phyloP scores from a whole-genome alignment of 2,329 filamentous ascomycete species.

The Alternaria gaisen region DNA sequence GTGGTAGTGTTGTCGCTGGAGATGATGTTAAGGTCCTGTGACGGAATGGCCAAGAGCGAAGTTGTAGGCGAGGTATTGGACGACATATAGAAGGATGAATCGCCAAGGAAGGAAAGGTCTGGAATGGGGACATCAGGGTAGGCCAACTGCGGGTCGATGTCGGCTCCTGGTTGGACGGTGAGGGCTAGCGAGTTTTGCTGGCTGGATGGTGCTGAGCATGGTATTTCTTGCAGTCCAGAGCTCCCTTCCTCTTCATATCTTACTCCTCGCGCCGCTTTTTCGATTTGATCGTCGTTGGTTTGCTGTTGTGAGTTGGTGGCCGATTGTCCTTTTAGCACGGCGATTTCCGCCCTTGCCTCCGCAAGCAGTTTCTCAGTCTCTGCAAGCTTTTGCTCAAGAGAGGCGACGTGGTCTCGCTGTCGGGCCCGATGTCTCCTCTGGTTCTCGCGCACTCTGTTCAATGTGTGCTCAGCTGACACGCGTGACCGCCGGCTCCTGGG shows the following conservation, averaged over 20 bases:
- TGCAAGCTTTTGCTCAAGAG: slow-evolving; percentile 49
- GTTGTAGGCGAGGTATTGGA: not conserved
- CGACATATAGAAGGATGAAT: not conserved
- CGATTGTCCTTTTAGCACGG: slow-evolving; percentile 26
- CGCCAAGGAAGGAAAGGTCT: slow-evolving; percentile 23
- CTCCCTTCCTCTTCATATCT: not conserved
- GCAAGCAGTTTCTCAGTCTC: slow-evolving; percentile 40
- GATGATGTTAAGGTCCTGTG: not conserved
- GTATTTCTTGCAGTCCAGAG: not conserved
- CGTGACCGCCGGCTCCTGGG: slow-evolving; percentile 26
- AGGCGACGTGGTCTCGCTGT: slow-evolving; percentile 52
- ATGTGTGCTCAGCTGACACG: slow-evolving; percentile 48
- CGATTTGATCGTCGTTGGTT: not conserved
- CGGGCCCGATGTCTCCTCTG: slow-evolving; percentile 61
- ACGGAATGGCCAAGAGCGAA: not conserved
- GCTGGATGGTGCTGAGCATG: not conserved
- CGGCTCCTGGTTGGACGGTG: slow-evolving; percentile 1
- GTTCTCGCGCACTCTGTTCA: slow-evolving; percentile 60
- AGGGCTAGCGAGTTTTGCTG: slow-evolving; percentile 8
- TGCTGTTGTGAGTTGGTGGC: slow-evolving; percentile 16
- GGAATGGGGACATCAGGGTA: slow-evolving; percentile 16
- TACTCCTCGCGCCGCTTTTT: not conserved
- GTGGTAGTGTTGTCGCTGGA: not conserved
- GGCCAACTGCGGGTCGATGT: slow-evolving; percentile 11
- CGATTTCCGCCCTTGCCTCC: slow-evolving; percentile 40